A percentile compares a stretch with the other conserved stretches of the same genome.
phyloP scores from a whole-genome alignment of 108 stramenopile species.

The Nitzschia putrida region DNA sequence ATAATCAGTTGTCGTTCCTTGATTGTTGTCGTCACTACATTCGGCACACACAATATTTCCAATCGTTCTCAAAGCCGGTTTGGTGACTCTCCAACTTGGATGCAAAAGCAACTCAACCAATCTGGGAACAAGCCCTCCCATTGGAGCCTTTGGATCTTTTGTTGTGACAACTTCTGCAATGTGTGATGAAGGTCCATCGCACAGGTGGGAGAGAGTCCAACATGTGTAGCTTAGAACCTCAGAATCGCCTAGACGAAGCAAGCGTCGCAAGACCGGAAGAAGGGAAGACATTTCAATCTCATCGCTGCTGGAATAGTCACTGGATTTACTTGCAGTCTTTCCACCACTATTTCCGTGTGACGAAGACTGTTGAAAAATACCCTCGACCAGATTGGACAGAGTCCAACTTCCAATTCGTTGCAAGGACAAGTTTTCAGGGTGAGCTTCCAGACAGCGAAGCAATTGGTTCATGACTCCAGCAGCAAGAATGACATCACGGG shows the following conservation, averaged over 20 bases:
- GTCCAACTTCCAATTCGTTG: constrained; percentile 85
- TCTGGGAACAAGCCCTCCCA: constrained; percentile 82
- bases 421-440: constrained; percentile 60
- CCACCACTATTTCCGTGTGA: constrained; percentile 18
- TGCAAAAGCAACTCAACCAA: constrained; percentile 90
- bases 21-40: constrained; percentile 70
- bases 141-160: constrained; percentile 45
- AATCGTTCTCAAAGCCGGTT: constrained; percentile 93
- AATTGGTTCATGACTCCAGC: constrained; percentile 79
- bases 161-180: constrained; percentile 88
- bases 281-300: constrained; percentile 81
- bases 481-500: constrained; percentile 80
- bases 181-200: constrained; percentile 92
- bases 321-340: constrained; percentile 32
- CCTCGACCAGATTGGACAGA: constrained; percentile 76
- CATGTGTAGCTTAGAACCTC: constrained; percentile 94
- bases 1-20: constrained; percentile 74
- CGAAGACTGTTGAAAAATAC: constrained; percentile 54
- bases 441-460: constrained; percentile 62
- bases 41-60: constrained; percentile 98
- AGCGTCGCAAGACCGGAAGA: constrained; percentile 78
- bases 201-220: constrained; percentile 92
- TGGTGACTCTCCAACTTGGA: constrained; percentile 89
- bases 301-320: constrained; percentile 60
- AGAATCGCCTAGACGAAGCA: constrained; percentile 81